A percentile compares a stretch with the other conserved stretches of the same genome.
These are phyloP conservation scores for Alternaria sp. DNA, from an alignment of 2,329 filamentous ascomycete species.

Conservation along the genomic window DNA sequence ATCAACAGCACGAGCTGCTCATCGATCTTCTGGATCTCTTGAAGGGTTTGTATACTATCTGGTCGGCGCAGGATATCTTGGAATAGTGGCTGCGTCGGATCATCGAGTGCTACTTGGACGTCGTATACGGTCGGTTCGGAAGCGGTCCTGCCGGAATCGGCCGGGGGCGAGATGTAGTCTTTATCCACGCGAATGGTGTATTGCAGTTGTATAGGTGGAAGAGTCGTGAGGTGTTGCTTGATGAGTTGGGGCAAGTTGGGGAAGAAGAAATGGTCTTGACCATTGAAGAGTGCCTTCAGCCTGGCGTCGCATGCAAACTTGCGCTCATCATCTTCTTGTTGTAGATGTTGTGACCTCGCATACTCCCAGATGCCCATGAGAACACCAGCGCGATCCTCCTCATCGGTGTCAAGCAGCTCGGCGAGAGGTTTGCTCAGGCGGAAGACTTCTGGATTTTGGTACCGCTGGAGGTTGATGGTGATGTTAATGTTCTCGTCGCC, in stretches of 20 bases:
- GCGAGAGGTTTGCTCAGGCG: conserved; percentile 79
- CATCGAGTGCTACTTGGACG: conserved; percentile 82
- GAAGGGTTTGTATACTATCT: conserved; percentile 69
- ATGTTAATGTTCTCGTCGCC: conserved; percentile 93
- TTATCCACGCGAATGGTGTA: conserved; percentile 94
- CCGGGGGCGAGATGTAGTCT: conserved; percentile 62
- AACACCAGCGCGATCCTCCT: conserved; percentile 86
- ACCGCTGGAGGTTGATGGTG: conserved; percentile 82
- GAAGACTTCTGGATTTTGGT: conserved; percentile 87
- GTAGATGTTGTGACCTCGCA: conserved; percentile 81
- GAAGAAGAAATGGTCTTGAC: conserved; percentile 79
- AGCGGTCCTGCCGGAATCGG: conserved; percentile 71
- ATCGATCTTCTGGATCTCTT: conserved; percentile 78
- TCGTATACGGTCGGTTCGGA: conserved; percentile 88
- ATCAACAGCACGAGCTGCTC: conserved; percentile 85
- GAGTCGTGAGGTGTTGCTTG: conserved; percentile 76
- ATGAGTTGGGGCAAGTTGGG: conserved; percentile 85
- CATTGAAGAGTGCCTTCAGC: conserved; percentile 76
- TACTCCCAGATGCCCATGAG: conserved; percentile 97
- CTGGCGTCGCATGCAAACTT: conserved; percentile 89
- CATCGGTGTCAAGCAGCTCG: conserved; percentile 83
- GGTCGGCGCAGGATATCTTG: conserved; percentile 58
- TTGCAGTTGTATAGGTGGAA: conserved; percentile 81
- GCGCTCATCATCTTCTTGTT: conserved; percentile 94
- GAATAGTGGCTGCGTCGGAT: conserved; percentile 76